Conservation (phyloP, 805 yeast genomes). For the Candida insectorum region DNA sequence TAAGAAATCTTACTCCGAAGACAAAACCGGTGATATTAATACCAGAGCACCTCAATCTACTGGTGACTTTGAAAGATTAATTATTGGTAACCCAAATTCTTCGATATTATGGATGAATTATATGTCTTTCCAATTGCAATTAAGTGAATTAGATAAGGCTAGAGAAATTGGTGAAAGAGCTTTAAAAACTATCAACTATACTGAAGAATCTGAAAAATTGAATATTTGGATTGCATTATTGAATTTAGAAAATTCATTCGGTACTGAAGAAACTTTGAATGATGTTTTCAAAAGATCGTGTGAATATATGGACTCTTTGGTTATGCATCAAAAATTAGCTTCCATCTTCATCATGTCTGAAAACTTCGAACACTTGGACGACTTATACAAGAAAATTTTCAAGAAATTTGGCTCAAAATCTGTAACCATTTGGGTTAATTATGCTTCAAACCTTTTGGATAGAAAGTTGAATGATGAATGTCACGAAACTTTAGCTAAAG, state of each 20-base stretch:
- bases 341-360: conserved; percentile 74
- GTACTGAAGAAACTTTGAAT: conserved; percentile 77
- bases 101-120: conserved; percentile 96
- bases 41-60: conserved; percentile 89
- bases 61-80: conserved; percentile 85
- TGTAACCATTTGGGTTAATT: conserved; percentile 75
- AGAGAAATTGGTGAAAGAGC: conserved; percentile 93
- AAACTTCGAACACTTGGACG: conserved; percentile 66
- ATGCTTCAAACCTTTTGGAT: conserved; percentile 71
- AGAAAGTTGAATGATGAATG: conserved; percentile 57
- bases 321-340: conserved; percentile 76
- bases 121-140: conserved; percentile 95
- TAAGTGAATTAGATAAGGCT: conserved; percentile 92
- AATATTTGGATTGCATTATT: conserved; percentile 95
- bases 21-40: conserved; percentile 79
- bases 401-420: conserved; percentile 70
- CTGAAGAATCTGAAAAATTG: conserved; percentile 90
- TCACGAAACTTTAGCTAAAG: conserved; percentile 69
- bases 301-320: conserved; percentile 86
- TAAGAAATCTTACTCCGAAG: conserved; percentile 56
- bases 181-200: conserved; percentile 78
- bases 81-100: conserved; percentile 90
- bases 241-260: conserved; percentile 92
- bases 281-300: conserved; percentile 79
- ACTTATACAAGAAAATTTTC: conserved; percentile 59